These are phyloP conservation scores for Fusarium compactum DNA, from an alignment of 2,329 filamentous ascomycete genomes.

Conservation along the genomic window DNA sequence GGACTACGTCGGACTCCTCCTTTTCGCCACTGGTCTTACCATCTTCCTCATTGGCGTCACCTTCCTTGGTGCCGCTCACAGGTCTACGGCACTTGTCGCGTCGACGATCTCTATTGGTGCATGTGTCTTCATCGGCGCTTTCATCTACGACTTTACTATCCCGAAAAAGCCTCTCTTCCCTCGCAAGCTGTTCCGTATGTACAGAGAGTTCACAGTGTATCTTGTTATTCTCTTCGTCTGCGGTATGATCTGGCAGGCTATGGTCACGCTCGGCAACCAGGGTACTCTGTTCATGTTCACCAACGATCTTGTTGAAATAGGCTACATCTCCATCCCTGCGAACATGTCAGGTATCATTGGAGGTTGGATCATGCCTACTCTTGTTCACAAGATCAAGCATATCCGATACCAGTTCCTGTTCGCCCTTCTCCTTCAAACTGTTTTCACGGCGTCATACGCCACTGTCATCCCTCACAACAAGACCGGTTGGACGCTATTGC, in stretches of 20 bases:
- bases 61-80: conserved; percentile 6
- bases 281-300: conserved; percentile 20
- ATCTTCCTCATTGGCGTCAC: conserved; percentile 2
- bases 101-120: conserved; percentile 6
- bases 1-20: conserved; percentile 16
- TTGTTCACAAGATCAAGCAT: conserved; percentile 20
- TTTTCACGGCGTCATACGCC: conserved; percentile 12
- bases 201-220: conserved; percentile 16
- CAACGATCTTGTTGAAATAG: conserved; percentile 6
- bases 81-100: conserved; percentile 9
- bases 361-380: conserved; percentile 20
- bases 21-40: conserved; percentile 11
- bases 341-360: conserved; percentile 11
- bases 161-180: conserved; percentile 11
- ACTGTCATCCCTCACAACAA: conserved; percentile 11
- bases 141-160: conserved; percentile 16
- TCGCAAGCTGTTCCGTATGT: conserved; percentile 7
- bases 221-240: conserved; percentile 13
- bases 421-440: conserved; percentile 6
- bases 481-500: conserved; percentile 1
- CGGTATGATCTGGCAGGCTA: conserved; percentile 19
- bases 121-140: conserved; percentile 9
- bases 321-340: conserved; percentile 1
- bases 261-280: conserved; percentile 2
- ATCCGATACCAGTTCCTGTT: conserved; percentile 22